phyloP scores from a whole-genome alignment of 2,329 filamentous ascomycete genomes.

The Claviceps quebecensis region DNA sequence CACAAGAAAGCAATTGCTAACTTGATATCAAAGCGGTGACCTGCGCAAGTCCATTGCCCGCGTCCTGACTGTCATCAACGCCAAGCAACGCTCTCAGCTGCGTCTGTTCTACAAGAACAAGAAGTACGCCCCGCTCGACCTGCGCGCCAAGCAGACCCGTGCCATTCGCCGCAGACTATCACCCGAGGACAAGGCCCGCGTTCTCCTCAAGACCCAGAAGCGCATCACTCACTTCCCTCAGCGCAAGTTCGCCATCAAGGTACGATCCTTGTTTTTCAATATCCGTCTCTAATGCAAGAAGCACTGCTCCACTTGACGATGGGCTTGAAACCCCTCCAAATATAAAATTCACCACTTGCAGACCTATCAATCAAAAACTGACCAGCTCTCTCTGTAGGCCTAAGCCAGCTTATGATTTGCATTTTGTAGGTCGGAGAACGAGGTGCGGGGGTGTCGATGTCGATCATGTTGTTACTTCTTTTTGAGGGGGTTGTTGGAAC shows the following conservation, averaged over 20 bases:
- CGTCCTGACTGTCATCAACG: constrained; percentile 98
- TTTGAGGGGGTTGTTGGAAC: too few relatives aligned
- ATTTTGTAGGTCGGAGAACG: too few relatives aligned
- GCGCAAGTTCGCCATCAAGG: constrained; percentile 99
- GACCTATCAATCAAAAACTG: too few relatives aligned
- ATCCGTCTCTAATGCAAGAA: neutral
- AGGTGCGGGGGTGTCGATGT: too few relatives aligned
- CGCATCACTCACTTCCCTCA: constrained; percentile 90
- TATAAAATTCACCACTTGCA: too few relatives aligned
- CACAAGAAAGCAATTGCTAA: neutral
- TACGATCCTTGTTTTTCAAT: constrained; percentile 23
- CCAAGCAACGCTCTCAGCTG: constrained; percentile 96
- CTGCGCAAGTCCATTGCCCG: constrained; percentile 99
- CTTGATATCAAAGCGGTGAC: constrained; percentile 64
- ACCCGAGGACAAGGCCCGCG: constrained; percentile 72
- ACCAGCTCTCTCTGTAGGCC: too few relatives aligned
- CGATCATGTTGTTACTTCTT: too few relatives aligned
- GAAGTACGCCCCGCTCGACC: constrained; percentile 98
- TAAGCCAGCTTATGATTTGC: too few relatives aligned
- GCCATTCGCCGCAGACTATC: constrained; percentile 93
- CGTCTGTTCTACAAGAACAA: constrained; percentile 99
- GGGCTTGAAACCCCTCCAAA: too few relatives aligned
- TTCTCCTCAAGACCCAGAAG: constrained; percentile 95
- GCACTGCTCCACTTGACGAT: too few relatives aligned
- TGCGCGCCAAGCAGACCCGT: constrained; percentile 95